Base-by-base conservation (phyloP, 257 asterid genomes). In the Leptodermis oblonga region DNA sequence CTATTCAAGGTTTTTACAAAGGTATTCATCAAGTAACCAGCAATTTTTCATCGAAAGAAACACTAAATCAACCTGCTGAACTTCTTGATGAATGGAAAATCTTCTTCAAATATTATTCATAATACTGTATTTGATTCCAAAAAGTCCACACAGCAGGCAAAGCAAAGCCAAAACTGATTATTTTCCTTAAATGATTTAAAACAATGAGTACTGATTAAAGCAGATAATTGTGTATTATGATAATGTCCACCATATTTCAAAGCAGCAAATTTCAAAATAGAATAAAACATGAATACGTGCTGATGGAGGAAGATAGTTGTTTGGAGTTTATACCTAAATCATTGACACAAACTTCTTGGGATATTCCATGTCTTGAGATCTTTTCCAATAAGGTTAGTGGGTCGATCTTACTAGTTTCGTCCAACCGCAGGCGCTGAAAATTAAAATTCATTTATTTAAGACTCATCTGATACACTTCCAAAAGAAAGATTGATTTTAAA, bases 301-400 rank as follows among this genome's bases (percentile, higher is more conserved):
- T 25, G 43, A 30, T 31, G n/a, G 52, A 13, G 25, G 33, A n/a
- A 46, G 31, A 67, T 43, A 55, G 45, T 3, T 59, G 23, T 25
- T 76, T 23, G 64, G 55, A 59, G 59, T 54, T 68, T 79, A 22
- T 92, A 92, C 96, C 95, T 42, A 89, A 85, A 78, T 92, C 98
- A 78, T 92, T 90, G 79, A 92, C 79, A 73, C 98, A 92, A 54
- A 82, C 86, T 36, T 90, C 97, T 80, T 92, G 97, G 71, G 98
- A 84, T 76, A 92, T 85, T 73, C 96, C 97, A 69, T 65, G 59
- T 67, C 68, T 85, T 25, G 90, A 80, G 59, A 94, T 86, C 79
- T 86, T 91, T 72, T 89, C 92, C 79, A 94, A 83, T 85, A 94
- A 78, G 68, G 80, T 71, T 79, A 83, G 81, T 58, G 99, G 99